Evolutionary conservation across 2,329 filamentous ascomycete genomes (phyloP).

Genomic region (Capronia americana): DNA sequence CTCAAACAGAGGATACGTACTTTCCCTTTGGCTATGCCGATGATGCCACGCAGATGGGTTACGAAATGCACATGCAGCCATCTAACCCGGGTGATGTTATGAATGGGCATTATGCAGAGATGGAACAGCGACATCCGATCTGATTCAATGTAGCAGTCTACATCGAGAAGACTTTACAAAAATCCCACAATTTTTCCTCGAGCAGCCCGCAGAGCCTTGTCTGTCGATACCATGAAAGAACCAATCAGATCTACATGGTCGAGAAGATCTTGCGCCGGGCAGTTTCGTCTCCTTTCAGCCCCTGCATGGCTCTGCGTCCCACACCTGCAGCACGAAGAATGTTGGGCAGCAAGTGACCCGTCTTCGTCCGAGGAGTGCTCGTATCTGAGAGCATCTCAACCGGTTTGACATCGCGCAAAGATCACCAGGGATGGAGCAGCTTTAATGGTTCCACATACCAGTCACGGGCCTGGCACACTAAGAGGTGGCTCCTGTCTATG

Average conservation of each 20-base stretch:
- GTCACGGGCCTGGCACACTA: background rate
- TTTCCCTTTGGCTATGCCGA: conserved; percentile 26
- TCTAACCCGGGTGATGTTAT: conserved; percentile 18
- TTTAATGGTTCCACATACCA: background rate
- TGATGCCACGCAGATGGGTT: conserved; percentile 25
- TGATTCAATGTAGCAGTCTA: background rate
- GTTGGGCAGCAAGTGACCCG: background rate
- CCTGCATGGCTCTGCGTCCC: background rate
- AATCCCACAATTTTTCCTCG: background rate
- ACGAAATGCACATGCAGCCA: conserved; percentile 27
- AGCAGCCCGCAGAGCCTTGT: background rate
- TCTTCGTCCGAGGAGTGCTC: background rate
- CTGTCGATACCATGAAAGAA: background rate
- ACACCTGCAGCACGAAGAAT: background rate
- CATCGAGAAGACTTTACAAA: background rate
- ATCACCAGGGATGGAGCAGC: background rate
- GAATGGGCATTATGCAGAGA: conserved; percentile 20
- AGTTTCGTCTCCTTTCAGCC: background rate
- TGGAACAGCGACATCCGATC: conserved; percentile 11
- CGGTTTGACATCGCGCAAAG: background rate
- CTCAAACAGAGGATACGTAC: conserved; percentile 31
- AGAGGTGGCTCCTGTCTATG: background rate
- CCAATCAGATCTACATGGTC: background rate
- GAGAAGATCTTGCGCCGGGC: background rate
- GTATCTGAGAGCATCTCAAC: background rate